Percentiles rank a stretch among this genome's conserved stretches.
Evolutionary conservation across 2,329 filamentous ascomycete species (phyloP).

Genomic region (Hortaea werneckii): DNA sequence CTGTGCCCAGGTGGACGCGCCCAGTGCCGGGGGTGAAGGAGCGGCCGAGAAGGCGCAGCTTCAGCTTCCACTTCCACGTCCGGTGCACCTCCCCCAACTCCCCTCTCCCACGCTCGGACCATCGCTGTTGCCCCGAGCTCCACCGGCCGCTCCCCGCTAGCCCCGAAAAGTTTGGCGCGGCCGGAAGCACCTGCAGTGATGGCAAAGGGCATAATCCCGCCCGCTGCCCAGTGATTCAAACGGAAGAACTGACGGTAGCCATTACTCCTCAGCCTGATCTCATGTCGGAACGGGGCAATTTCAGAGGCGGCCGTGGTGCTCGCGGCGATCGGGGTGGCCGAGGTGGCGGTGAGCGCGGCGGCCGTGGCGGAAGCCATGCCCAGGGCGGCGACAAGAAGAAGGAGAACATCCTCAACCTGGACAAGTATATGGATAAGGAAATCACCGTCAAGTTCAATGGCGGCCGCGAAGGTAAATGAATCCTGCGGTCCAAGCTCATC

Average conservation of each 20-base stretch:
- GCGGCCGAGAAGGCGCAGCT: too few species aligned
- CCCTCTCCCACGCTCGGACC: too few species aligned
- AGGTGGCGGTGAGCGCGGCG: slow-evolving; percentile 20
- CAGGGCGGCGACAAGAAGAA: slow-evolving; percentile 52
- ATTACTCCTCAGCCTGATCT: background rate
- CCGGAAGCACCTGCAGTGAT: too few species aligned
- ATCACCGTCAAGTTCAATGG: slow-evolving; percentile 96
- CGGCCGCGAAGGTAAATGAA: slow-evolving; percentile 63
- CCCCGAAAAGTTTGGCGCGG: too few species aligned
- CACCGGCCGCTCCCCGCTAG: too few species aligned
- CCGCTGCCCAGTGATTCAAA: background rate
- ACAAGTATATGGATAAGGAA: slow-evolving; percentile 94
- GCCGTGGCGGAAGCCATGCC: slow-evolving; percentile 17
- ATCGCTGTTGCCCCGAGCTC: too few species aligned
- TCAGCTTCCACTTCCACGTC: too few species aligned
- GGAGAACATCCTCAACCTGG: slow-evolving; percentile 93
- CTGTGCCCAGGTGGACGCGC: too few species aligned
- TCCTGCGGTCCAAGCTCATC: background rate
- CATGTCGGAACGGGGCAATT: slow-evolving; percentile 48
- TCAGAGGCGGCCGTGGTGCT: slow-evolving; percentile 38
- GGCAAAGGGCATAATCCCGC: too few species aligned
- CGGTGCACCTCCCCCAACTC: too few species aligned
- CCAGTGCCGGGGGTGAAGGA: too few species aligned
- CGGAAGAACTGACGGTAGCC: background rate
- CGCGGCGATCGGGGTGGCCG: slow-evolving; percentile 34